Evolutionary conservation across 495 filamentous ascomycete species (phyloP).

Genomic region (Lepraria neglecta): DNA sequence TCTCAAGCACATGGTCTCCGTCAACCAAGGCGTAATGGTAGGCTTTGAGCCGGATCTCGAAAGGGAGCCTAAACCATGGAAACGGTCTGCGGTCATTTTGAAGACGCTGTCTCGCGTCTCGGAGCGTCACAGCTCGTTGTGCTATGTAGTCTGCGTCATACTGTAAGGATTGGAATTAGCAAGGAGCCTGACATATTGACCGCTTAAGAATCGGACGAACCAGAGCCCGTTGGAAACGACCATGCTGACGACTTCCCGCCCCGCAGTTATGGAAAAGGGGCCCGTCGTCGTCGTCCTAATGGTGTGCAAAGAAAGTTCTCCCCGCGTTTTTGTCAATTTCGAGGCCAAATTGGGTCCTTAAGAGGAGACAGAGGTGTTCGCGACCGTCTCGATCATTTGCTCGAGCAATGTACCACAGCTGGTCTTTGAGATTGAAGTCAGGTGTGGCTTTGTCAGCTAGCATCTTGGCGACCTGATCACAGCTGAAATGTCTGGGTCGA

Average conservation of each 20-base stretch:
- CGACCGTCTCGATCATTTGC: background rate
- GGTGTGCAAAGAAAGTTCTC: too few species aligned
- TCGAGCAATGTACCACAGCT: background rate
- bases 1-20: background rate
- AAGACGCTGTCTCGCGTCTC: background rate
- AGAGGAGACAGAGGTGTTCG: background rate
- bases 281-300: too few species aligned
- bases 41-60: background rate
- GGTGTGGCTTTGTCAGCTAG: background rate
- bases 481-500: too few species aligned
- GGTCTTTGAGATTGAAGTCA: background rate
- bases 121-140: background rate
- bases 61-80: background rate
- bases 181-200: too few species aligned
- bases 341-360: background rate
- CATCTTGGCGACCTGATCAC: background rate
- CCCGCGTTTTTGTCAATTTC: background rate
- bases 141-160: background rate
- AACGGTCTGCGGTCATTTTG: background rate
- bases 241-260: too few species aligned
- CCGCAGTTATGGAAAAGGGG: background rate
- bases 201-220: too few species aligned
- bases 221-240: too few species aligned
- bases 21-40: background rate
- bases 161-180: background rate